Evolutionary conservation across 495 filamentous ascomycete genomes (phyloP).

Genomic region (Extremus antarcticus): DNA sequence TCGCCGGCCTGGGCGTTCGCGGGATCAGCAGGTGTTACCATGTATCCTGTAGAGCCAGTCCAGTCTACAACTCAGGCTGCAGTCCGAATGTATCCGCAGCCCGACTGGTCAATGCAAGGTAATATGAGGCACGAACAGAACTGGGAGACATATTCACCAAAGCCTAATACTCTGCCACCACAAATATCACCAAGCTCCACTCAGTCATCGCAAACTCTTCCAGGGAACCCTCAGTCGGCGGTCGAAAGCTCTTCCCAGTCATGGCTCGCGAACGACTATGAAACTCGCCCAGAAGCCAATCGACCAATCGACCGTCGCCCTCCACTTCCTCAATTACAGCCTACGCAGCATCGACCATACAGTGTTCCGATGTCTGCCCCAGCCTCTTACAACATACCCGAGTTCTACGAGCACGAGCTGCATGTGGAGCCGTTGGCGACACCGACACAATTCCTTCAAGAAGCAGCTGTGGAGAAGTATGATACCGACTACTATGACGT

Average conservation of each 20-base stretch:
- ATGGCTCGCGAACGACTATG: not conserved
- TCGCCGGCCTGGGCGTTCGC: not conserved
- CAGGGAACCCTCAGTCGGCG: not conserved
- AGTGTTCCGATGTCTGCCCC: not conserved
- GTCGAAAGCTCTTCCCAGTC: not conserved
- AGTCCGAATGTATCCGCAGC: not conserved
- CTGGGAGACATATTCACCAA: not conserved
- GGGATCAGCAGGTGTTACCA: not conserved
- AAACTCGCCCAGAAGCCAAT: not conserved
- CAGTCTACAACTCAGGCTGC: not conserved
- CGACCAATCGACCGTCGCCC: not conserved
- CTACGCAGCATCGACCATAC: not conserved
- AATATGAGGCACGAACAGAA: not conserved
- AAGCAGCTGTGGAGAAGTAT: constrained; percentile 38
- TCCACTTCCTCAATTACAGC: not conserved
- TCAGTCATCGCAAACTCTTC: not conserved
- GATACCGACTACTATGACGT: constrained; percentile 53
- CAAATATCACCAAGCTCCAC: not conserved
- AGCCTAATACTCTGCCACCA: not conserved
- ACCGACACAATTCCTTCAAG: constrained; percentile 26
- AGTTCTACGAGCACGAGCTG: constrained; percentile 14
- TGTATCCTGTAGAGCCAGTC: not conserved
- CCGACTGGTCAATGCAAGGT: not conserved
- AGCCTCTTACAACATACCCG: constrained; percentile 1
- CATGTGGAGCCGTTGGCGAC: not conserved